Evolutionary conservation across 108 stramenopile species (phyloP).

Genomic region (Fragilariopsis cylindrus): DNA sequence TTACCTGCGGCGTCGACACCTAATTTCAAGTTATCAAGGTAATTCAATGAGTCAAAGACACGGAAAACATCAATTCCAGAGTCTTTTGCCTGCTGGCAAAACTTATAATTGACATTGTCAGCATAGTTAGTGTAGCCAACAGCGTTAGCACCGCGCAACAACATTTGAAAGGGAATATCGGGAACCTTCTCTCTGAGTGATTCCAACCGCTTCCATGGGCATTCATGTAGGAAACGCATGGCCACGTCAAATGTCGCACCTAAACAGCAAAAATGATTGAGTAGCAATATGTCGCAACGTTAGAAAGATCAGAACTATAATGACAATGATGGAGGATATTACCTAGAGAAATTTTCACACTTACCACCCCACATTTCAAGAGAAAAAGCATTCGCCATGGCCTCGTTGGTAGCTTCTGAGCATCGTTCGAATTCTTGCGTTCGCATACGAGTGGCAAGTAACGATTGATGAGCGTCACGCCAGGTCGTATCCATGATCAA

Average conservation of each 20-base stretch:
- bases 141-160: conserved; percentile 95
- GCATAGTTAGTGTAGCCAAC: conserved; percentile 92
- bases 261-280: not conserved
- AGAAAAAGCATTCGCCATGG: conserved; percentile 77
- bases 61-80: conserved; percentile 97
- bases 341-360: not conserved
- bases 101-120: conserved; percentile 84
- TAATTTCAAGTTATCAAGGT: conserved; percentile 92
- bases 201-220: conserved; percentile 92
- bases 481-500: conserved; percentile 96
- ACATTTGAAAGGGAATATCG: conserved; percentile 95
- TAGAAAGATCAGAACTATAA: not conserved
- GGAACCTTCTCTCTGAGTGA: conserved; percentile 75
- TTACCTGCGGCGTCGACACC: conserved; percentile 93
- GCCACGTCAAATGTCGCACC: conserved; percentile 94
- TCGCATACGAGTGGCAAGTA: conserved; percentile 92
- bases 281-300: not conserved
- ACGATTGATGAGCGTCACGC: conserved; percentile 96
- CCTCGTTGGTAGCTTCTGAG: conserved; percentile 80
- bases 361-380: conserved; percentile 95
- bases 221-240: conserved; percentile 94
- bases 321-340: no score
- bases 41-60: conserved; percentile 96
- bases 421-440: conserved; percentile 83
- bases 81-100: conserved; percentile 85